These are phyloP conservation scores for Silene noctiflora DNA, from an alignment of 179 eudicot genomes.

Conservation along the genomic window DNA sequence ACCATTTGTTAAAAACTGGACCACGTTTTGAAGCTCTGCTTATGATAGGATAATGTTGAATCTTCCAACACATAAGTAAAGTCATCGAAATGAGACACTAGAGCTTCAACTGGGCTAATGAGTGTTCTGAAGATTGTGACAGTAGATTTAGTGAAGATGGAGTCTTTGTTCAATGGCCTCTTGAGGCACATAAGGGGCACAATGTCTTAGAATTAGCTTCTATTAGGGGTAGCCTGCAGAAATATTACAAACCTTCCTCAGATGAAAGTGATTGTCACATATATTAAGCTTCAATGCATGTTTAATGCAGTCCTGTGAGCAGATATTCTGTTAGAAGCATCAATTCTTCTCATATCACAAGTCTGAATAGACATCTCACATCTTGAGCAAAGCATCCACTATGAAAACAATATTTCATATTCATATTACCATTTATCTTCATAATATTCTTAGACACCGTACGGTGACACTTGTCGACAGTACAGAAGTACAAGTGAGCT, in stretches of 20 bases:
- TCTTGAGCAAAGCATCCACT: conserved; percentile 29
- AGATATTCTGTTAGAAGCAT: conserved; percentile 42
- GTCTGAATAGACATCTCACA: conserved; percentile 30
- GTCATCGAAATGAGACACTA: neutral
- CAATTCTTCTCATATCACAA: conserved; percentile 34
- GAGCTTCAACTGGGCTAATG: conserved; percentile 9
- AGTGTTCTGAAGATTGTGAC: neutral
- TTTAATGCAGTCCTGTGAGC: conserved; percentile 28
- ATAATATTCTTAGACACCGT: conserved; percentile 7
- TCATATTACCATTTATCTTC: conserved; percentile 25
- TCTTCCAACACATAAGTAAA: neutral
- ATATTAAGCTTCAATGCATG: conserved; percentile 25
- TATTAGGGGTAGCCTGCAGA: conserved; percentile 15
- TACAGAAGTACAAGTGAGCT: conserved; percentile 12
- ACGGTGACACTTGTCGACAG: conserved; percentile 17
- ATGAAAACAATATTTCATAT: conserved; percentile 20
- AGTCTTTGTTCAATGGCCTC: conserved; percentile 27
- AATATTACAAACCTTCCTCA: conserved; percentile 26
- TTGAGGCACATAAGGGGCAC: conserved; percentile 27
- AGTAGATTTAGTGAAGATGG: conserved; percentile 20
- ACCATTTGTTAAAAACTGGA: neutral
- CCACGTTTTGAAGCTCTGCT: neutral
- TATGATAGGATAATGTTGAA: neutral
- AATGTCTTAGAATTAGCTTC: conserved; percentile 25
- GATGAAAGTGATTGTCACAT: conserved; percentile 27